Percentiles rank a stretch among this genome's conserved stretches.
Evolutionary conservation across 2,329 filamentous ascomycete genomes (phyloP).

Genomic region (Aphanocladium album): DNA sequence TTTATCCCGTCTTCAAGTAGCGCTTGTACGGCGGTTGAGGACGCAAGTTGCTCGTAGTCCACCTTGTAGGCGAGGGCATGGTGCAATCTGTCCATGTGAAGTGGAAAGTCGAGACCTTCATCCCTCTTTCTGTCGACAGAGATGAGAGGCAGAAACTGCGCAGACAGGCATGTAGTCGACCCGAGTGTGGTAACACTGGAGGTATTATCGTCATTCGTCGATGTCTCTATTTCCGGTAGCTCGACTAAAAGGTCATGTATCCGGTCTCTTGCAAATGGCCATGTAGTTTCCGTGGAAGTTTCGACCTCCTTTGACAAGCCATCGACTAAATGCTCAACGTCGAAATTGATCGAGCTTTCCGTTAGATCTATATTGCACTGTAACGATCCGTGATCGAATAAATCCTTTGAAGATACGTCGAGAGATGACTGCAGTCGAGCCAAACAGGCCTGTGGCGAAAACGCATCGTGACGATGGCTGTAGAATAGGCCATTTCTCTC

Average conservation of each 20-base stretch:
- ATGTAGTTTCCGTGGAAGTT: neutral
- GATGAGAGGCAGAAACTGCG: constrained; percentile 27
- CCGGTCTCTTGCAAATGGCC: neutral
- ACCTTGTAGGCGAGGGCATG: constrained; percentile 23
- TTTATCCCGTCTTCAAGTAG: accelerated
- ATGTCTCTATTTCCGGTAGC: neutral
- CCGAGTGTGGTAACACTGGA: neutral
- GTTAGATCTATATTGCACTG: neutral
- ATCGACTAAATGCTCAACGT: neutral
- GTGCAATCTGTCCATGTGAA: constrained; percentile 18
- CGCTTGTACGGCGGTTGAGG: neutral
- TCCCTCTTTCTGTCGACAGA: constrained; percentile 20
- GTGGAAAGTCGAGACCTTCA: constrained; percentile 24
- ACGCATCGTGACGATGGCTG: neutral
- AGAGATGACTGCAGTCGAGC: neutral
- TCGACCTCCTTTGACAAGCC: neutral
- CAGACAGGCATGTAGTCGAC: constrained; percentile 16
- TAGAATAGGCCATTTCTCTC: constrained; percentile 5
- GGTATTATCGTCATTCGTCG: neutral
- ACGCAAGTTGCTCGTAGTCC: constrained; percentile 17
- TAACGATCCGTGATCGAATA: neutral
- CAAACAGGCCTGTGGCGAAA: neutral
- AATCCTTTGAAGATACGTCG: neutral
- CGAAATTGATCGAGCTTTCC: neutral
- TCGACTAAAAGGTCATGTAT: neutral